Conservation (phyloP, 352 stramenopile genomes). For the Thraustochytrium sp. region DNA sequence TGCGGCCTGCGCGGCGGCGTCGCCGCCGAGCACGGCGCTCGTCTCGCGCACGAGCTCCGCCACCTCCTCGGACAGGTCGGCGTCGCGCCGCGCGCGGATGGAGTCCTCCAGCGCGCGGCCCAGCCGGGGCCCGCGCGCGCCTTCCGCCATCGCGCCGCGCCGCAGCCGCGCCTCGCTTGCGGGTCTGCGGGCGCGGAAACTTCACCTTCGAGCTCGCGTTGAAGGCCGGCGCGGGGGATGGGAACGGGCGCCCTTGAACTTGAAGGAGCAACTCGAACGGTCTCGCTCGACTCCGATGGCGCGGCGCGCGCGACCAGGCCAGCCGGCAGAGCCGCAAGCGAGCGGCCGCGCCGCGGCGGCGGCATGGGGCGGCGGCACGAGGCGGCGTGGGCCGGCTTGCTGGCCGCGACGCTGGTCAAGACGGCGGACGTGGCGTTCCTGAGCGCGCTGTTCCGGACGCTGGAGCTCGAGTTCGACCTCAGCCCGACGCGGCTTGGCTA, state of each 20-base stretch:
- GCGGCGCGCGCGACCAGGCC: background rate
- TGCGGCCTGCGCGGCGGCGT: background rate
- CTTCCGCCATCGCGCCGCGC: too few relatives aligned
- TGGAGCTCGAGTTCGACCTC: slow-evolving; percentile 2
- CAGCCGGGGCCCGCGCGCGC: background rate
- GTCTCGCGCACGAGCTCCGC: background rate
- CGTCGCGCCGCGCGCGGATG: background rate
- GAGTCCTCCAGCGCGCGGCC: background rate
- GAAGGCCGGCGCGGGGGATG: too few relatives aligned
- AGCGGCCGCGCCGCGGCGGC: too few relatives aligned
- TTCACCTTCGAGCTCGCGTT: too few relatives aligned
- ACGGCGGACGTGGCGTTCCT: slow-evolving; percentile 18
- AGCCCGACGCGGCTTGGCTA: slow-evolving; percentile 6
- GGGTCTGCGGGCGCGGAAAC: too few relatives aligned
- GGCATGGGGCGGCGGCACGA: background rate
- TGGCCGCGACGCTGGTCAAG: slow-evolving; percentile 1
- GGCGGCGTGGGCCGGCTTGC: background rate
- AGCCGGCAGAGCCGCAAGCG: too few relatives aligned
- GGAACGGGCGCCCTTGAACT: too few relatives aligned
- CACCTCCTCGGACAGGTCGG: background rate
- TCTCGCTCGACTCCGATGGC: background rate
- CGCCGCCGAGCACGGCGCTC: background rate
- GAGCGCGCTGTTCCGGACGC: background rate
- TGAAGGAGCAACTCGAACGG: too few relatives aligned
- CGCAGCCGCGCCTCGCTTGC: too few relatives aligned